Base-by-base conservation (phyloP, 2,329 filamentous ascomycete species). In the Bertia moriformis region DNA sequence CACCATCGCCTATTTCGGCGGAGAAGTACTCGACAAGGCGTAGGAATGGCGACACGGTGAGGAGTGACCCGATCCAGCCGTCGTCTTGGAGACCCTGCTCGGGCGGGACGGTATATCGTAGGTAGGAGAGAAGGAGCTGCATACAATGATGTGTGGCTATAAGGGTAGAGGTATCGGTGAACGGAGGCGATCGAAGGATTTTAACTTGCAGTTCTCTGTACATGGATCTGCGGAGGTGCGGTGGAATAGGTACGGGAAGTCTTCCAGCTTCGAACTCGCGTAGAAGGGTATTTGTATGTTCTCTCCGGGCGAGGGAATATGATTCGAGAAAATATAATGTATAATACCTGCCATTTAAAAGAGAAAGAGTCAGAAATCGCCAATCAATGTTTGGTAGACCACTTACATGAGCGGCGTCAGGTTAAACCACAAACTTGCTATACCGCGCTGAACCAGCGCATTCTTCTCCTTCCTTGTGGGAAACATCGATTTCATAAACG, bases 81-180 rank as follows among this genome's bases (percentile, higher is more conserved):
- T 60, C 56, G 37, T 60, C 52, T 3, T 45, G 40, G 4, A 49
- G 45, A 10, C 45, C 37, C 19, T 40, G 27, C 17, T 41, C 51
- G 3, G 46, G 47, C 18, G 53, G 51, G 18, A 58, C 58, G 4
- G 57, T 58, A 39, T 53, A 48, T 38, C 52, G 55, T 37, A 62
- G 52, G 36, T 58, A 60, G 5, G 51, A 54, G 27, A 61, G 53
- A 12, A 62, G 47, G 4, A 62, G 44, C 29, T 52, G 49, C 50
- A 62, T 56, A 42, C 57, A 61, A 40, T 62, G 60, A 38, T 62
- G 57, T 14, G 58, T 60, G 10, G 57, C 54, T 42, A 62, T 48
- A 14, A 62, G 48, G 3, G 58, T 57, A 5, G 50, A 40, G 2
- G 55, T 58, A 40, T 61, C 49, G 29, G 53, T 60, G 41, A 62